Base-by-base conservation (phyloP, 139 green algal species). In the Desmodesmus armatus region DNA sequence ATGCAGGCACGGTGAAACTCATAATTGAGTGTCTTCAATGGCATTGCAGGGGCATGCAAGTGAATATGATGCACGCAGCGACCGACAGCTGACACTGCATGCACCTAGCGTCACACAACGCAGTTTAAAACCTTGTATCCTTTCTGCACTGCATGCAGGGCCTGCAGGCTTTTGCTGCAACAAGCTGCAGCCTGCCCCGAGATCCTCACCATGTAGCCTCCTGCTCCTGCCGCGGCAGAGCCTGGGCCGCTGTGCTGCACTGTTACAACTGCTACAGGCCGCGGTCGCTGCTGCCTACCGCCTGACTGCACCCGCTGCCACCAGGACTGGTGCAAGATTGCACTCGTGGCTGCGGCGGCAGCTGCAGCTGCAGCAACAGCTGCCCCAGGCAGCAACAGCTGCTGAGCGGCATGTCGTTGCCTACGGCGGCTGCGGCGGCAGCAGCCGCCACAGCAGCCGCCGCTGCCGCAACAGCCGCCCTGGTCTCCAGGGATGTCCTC, bases 171-270 rank as follows among this genome's bases (percentile, higher is more conserved):
- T 1, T 7, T 11, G 6, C 2, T 7, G 19, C 2, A 5, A 3
- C 19, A 0, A 72, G 19, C 29, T 72, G 63, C 21, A 44, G 13
- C 0, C 23, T 35, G 1, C 17, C 19, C 60, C 6, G 7, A 69
- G 21, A 0, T 69, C 60, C 74, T 39, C 51, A 82, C 74, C 74
- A 70, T 67, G 35, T 82, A 82, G 13, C 31, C 51, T 6, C 39
- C 70, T 5, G 70, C 5, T 44, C 39, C 25, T 37, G 70, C 5
- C 31, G 29, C 41, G 41, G 9, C 43, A 33, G 73, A 17, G 19
- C 33, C 69, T 40, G 71, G 23, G 71, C 15, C 41, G 76, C 53
- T n/a, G 51, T 19, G 15, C 51, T 44, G 25, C 19, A 19, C 49
- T 47, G 67, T 37, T 37, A 75, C 63, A 11, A 31, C 29, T 72